Evolutionary conservation across 192 early-diverging fungal species (phyloP).

Genomic region (Thoreauomyces humboldtii): DNA sequence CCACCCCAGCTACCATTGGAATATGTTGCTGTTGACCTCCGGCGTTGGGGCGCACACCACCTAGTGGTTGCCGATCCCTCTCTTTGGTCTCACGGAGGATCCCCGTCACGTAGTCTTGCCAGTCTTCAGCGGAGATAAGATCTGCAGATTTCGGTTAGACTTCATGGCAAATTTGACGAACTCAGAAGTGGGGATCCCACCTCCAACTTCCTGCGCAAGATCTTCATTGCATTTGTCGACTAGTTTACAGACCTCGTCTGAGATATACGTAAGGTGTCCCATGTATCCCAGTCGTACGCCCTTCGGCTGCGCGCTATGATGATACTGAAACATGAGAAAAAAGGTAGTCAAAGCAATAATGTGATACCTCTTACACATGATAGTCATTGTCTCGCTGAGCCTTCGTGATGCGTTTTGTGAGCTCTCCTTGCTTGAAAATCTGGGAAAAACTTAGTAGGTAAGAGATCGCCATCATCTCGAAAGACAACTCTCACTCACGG

Average conservation of each 20-base stretch:
- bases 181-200: no score
- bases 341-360: constrained; percentile 12
- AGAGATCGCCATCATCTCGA: no score
- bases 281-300: constrained; percentile 94
- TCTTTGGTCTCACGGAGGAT: constrained; percentile 53
- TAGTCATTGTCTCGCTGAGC: constrained; percentile 84
- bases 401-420: constrained; percentile 80
- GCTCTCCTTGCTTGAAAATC: constrained; percentile 81
- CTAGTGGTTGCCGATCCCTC: constrained; percentile 52
- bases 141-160: constrained; percentile 26
- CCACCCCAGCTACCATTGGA: constrained; percentile 23
- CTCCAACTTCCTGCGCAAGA: constrained; percentile 43
- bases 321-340: neutral
- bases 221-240: constrained; percentile 68
- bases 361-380: constrained; percentile 64
- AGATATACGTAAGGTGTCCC: constrained; percentile 97
- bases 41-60: constrained; percentile 53
- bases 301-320: constrained; percentile 75
- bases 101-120: constrained; percentile 53
- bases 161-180: neutral
- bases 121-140: constrained; percentile 42
- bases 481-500: no score
- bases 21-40: constrained; percentile 16
- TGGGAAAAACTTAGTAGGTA: constrained; percentile 16
- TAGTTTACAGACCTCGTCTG: constrained; percentile 91